These are phyloP conservation scores for Sungouiella thailandica DNA, from an alignment of 805 yeast species.

Conservation along the genomic window DNA sequence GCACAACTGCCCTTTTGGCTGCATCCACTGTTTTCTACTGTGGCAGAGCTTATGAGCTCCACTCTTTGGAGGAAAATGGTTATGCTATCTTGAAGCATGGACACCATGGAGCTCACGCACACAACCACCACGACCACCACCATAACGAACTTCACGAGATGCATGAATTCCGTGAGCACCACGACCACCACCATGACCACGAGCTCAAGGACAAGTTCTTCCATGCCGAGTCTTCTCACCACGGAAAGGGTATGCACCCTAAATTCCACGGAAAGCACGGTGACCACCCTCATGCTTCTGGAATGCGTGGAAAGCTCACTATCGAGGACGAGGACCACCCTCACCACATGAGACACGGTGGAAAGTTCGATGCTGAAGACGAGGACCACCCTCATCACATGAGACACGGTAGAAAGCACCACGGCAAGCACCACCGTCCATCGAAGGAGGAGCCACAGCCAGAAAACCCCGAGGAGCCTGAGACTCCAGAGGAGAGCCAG, in stretches of 20 bases:
- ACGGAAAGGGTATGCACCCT: too few relatives aligned
- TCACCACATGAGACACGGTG: background rate
- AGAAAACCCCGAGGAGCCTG: background rate
- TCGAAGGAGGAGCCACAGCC: slow-evolving; percentile 3
- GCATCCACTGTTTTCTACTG: slow-evolving; percentile 13
- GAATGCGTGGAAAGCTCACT: background rate
- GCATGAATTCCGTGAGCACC: background rate
- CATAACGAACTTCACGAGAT: too few relatives aligned
- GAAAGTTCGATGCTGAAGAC: background rate
- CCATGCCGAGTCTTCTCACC: too few relatives aligned
- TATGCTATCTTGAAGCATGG: background rate
- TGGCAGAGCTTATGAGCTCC: slow-evolving; percentile 14
- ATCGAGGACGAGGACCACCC: background rate
- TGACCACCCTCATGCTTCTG: slow-evolving; percentile 1
- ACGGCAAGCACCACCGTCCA: background rate
- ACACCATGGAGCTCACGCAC: slow-evolving; percentile 1
- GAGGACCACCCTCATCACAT: background rate
- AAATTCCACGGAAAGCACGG: background rate
- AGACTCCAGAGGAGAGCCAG: too few relatives aligned
- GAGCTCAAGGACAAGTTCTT: slow-evolving; percentile 1
- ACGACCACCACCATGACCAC: slow-evolving; percentile 2
- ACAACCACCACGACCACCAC: slow-evolving; percentile 1
- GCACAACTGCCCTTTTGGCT: slow-evolving; percentile 8
- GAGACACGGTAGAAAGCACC: background rate
- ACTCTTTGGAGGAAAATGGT: background rate